Evolutionary conservation across 352 stramenopile species (phyloP), one percentile per base, ranked within the genome.

Genomic region (Phytophthora sp.): DNA sequence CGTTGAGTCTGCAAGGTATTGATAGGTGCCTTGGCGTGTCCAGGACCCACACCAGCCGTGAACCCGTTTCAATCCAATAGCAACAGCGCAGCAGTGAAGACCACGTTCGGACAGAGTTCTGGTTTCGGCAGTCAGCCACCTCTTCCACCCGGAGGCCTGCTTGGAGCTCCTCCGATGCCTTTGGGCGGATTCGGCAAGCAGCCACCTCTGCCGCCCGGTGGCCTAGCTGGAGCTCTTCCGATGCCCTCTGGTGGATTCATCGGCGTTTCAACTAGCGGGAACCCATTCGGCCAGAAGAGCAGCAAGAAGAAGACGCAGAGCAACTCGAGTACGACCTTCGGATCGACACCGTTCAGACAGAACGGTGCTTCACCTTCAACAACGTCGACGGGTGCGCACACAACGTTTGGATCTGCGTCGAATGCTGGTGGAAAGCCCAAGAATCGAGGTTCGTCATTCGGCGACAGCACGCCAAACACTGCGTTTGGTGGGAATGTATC

Each of bases 21-120:
- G 66, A 79, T 79, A 44, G 59, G 29, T 75, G 58, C 57, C 47
- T 52, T 79, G 27, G 62, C 61, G 38, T 79, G 44, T 76, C 55
- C 71, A 79, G 71, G 71, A 57, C 56, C 64, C 6, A 52, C 63
- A n/a, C 33, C 56, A 21, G 21, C 35, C 1, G 36, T 64, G 9
- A 82, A 79, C 18, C 61, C 65, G 7, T 85, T 85, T 39, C 71
- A 79, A 51, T 20, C 57, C n/a, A 49, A 39, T 33, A 36, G 24
- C 12, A 66, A 45, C 33, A 41, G 26, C 21, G 24, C 58, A 36
- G 39, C 46, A 0, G 35, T 57, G 7, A 54, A 66, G 27, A 77
- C 76, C 16, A 55, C 63, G 33, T 85, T 85, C 38, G 77, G 77
- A 21, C 74, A 77, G 49, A 73, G 68, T 23, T 76, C 72, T 8